Base-by-base conservation (phyloP, 306 rosid genomes). In the Corylus heterophylla region DNA sequence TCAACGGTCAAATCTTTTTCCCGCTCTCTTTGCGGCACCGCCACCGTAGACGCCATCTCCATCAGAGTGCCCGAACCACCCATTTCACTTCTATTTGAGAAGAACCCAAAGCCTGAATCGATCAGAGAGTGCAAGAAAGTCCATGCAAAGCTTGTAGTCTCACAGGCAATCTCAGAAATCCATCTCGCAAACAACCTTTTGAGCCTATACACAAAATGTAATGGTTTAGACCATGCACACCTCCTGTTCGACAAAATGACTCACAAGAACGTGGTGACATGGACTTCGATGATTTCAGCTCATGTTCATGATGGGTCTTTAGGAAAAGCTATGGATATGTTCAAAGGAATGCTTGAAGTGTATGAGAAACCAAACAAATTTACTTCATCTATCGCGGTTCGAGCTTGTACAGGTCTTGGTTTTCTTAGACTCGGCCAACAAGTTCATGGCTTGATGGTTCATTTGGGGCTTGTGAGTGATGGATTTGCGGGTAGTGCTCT, bases 241-340 rank as follows among this genome's bases (percentile, higher is more conserved):
- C 66, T 29, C 8, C 50, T 86, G 82, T 83, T 88, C 81, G 85
- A 83, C 56, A 62, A 79, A 83, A 86, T 88, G 88, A 82, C 89
- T 75, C 79, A 20, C 25, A 81, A 69, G 80, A 88, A 88, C 48
- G 84, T 86, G 75, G 89, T 88, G 70, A 69, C 91, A 0, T 88
- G 91, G 89, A 88, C 89, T 66, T 81, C 88, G 78, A 81, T 88
- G 52, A 83, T 88, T 76, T 83, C 91, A 0, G 76, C 86, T 4
- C 79, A 88, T 70, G 81, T 88, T 52, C 82, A 80, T 54, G 31
- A 13, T 74, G 86, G 88, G 81, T 79, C 84, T 16, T 78, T 76
- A 44, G 52, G 83, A 29, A 79, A 74, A 63, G 91, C 86, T 47
- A 62, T 88, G 31, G 27, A 72, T 39, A 52, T 86, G 78, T 82